Conservation (phyloP, 768 basidiomycete genomes). For the Chalciporus sphaerocephalus region DNA sequence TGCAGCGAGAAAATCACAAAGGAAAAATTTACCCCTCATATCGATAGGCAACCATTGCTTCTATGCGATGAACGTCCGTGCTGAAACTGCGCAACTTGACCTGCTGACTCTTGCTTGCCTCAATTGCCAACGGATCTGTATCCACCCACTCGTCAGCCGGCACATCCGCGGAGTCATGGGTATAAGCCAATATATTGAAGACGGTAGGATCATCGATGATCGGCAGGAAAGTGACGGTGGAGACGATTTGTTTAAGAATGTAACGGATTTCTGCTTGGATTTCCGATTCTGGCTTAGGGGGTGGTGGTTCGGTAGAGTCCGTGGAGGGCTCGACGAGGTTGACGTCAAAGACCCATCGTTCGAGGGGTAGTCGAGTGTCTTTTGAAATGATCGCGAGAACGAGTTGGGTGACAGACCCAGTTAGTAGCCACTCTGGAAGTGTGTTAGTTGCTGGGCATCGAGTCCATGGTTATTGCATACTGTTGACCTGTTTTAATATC, state of each 20-base stretch:
- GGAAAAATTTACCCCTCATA: constrained; percentile 62
- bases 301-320: constrained; percentile 45
- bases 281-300: constrained; percentile 74
- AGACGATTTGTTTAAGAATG: constrained; percentile 97
- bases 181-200: constrained; percentile 97
- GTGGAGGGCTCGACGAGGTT: constrained; percentile 68
- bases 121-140: constrained; percentile 88
- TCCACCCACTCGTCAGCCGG: constrained; percentile 95
- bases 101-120: constrained; percentile 88
- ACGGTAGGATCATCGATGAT: constrained; percentile 92
- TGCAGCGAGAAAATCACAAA: neutral
- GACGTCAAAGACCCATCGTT: constrained; percentile 98
- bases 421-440: constrained; percentile 83
- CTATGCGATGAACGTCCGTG: constrained; percentile 96
- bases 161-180: constrained; percentile 84
- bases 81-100: constrained; percentile 95
- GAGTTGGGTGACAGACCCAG: constrained; percentile 87
- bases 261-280: constrained; percentile 97
- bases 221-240: constrained; percentile 93
- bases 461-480: constrained; percentile 37
- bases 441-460: neutral
- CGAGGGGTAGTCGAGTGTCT: constrained; percentile 85
- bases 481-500: constrained; percentile 87
- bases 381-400: constrained; percentile 96
- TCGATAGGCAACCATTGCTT: constrained; percentile 96